phyloP scores from a whole-genome alignment of 163 green algal species.

The Coccomyxa subellipsoidea region DNA sequence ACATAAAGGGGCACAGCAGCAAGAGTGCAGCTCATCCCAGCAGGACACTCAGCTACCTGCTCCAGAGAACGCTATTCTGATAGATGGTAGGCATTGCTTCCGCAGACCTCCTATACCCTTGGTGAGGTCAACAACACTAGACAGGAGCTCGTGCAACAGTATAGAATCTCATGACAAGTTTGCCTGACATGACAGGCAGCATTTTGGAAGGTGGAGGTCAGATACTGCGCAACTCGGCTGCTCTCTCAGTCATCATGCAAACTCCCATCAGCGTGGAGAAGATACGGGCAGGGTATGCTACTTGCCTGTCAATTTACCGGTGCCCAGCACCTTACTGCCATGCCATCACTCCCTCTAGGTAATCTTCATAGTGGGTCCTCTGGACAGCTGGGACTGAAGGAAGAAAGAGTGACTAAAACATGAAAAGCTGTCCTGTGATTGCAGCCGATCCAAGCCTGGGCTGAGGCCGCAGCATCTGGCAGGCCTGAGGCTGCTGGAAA shows the following conservation, averaged over 20 bases:
- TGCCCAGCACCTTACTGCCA: too few species aligned
- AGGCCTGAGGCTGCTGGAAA: conserved; percentile 40
- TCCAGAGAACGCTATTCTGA: not conserved
- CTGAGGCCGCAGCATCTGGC: conserved; percentile 71
- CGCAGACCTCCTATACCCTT: not conserved
- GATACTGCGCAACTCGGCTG: conserved; percentile 71
- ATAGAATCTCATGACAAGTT: too few species aligned
- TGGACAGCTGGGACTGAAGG: too few species aligned
- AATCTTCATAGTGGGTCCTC: too few species aligned
- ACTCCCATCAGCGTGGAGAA: conserved; percentile 40
- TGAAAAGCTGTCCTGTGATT: not conserved
- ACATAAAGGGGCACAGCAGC: not conserved
- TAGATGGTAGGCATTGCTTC: not conserved
- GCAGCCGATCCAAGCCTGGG: conserved; percentile 58
- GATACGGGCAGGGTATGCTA: conserved; percentile 41
- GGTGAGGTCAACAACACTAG: too few species aligned
- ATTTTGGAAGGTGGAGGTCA: conserved; percentile 80
- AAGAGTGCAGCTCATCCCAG: not conserved
- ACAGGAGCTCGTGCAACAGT: too few species aligned
- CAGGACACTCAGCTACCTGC: not conserved
- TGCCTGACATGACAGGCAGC: conserved; percentile 49
- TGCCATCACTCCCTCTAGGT: too few species aligned
- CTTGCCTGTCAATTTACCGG: not conserved
- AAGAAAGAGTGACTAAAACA: too few species aligned
- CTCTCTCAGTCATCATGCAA: conserved; percentile 57